Conservation (phyloP, 805 yeast species). For the Lipomyces lipofer region DNA sequence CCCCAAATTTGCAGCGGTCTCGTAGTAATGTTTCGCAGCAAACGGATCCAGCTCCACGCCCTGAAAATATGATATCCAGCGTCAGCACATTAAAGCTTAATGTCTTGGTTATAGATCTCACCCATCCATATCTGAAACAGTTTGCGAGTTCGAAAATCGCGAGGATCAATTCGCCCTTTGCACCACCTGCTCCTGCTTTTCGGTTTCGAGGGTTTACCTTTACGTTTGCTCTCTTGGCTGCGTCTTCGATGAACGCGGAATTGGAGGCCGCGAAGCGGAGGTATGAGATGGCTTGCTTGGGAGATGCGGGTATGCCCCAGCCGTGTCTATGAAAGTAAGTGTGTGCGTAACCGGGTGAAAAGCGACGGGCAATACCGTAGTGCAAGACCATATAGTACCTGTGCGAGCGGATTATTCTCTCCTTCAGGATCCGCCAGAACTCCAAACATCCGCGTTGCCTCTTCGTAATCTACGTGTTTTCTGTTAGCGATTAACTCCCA, state of each 20-base stretch:
- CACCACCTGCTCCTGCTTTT: conserved; percentile 23
- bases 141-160: conserved; percentile 40
- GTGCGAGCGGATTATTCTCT: conserved; percentile 36
- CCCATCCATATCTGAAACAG: conserved; percentile 40
- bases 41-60: conserved; percentile 36
- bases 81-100: background rate
- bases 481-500: background rate
- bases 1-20: conserved; percentile 39
- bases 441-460: conserved; percentile 28
- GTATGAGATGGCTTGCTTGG: conserved; percentile 32
- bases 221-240: conserved; percentile 11
- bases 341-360: too few species aligned
- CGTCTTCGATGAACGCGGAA: conserved; percentile 32
- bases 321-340: too few species aligned
- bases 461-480: conserved; percentile 15
- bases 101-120: too few species aligned
- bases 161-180: conserved; percentile 34
- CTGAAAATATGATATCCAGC: background rate
- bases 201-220: conserved; percentile 13
- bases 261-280: conserved; percentile 34
- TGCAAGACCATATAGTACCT: conserved; percentile 37
- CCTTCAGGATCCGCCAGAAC: conserved; percentile 35
- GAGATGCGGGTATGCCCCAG: conserved; percentile 36
- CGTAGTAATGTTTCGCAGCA: conserved; percentile 36
- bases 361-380: too few species aligned